Evolutionary conservation across 225 moss, liverwort and hornwort species (phyloP), one percentile per base, ranked within the genome.

Genomic region (Polytrichum commune): DNA sequence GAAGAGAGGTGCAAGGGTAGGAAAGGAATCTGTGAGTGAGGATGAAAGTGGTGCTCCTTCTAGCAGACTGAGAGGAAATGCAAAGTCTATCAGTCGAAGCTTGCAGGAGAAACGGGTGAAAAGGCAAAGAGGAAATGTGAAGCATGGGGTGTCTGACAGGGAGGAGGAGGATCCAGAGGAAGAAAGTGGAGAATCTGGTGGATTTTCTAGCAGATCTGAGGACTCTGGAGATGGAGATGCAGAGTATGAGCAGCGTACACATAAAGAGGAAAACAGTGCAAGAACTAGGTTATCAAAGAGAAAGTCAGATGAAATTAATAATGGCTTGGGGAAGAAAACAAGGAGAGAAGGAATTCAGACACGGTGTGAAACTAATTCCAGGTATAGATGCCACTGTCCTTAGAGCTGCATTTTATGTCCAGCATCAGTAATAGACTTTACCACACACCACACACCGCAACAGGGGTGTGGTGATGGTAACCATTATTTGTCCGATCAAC

Each of bases 1-100:
- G 53, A 73, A 62, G 56, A 73, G 67, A 73, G 70, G 63, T 69
- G 53, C 38, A 71, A 71, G 67, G 65, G 54, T 67, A 62, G 75
- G 68, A 62, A 73, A 80, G 30, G 78, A 58, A 60, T 24, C 29
- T 70, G 35, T 60, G 55, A 67, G 53, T 53, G 69, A 55, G 20
- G 69, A 67, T 62, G 74, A 73, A 70, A 75, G 68, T 60, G 75
- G 62, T 77, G 73, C 72, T 77, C 69, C 68, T 28, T 68, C 69
- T 63, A 80, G 79, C 60, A 75, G 79, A 67, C 72, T 76, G 54
- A 82, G 72, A 74, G 79, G 85, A 82, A 77, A 71, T 69, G 69
- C 77, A 46, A 85, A 72, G 67, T 71, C 66, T 19, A 38, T 16
- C 57, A 66, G 54, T 56, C 32, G 58, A 23, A 69, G 58, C 69